Evolutionary conservation across 805 yeast species (phyloP).

Genomic region (Metschnikowia anglica): DNA sequence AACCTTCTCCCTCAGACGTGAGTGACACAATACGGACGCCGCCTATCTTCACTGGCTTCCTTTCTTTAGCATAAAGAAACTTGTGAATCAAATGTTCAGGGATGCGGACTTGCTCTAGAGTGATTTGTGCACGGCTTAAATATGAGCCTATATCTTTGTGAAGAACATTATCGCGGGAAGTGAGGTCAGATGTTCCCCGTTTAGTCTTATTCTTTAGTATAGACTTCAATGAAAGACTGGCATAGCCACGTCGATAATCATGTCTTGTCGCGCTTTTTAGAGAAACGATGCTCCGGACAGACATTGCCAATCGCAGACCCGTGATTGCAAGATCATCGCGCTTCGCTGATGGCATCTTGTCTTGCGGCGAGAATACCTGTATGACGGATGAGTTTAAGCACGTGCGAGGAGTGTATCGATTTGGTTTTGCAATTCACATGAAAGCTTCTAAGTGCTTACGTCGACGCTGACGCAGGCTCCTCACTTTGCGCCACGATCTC

Average conservation of each 20-base stretch:
- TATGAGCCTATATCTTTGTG: constrained; percentile 28
- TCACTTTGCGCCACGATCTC: constrained; percentile 7
- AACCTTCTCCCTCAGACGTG: constrained; percentile 38
- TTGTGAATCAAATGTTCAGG: constrained; percentile 24
- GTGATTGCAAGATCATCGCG: constrained; percentile 5
- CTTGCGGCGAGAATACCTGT: not conserved
- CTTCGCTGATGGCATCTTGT: not conserved
- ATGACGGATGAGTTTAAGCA: not conserved
- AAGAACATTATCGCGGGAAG: constrained; percentile 28
- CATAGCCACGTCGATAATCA: not conserved
- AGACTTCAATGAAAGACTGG: not conserved
- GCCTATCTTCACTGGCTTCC: constrained; percentile 13
- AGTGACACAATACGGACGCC: constrained; percentile 27
- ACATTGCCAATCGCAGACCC: not conserved
- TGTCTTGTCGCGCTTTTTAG: too few relatives aligned
- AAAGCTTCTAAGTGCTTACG: not conserved
- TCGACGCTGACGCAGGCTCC: constrained; percentile 1
- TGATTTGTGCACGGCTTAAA: constrained; percentile 14
- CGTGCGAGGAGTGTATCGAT: not conserved
- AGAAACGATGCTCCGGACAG: not conserved
- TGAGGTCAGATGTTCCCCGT: constrained; percentile 31
- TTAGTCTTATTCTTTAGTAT: constrained; percentile 23
- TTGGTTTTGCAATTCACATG: not conserved
- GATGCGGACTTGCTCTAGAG: constrained; percentile 21
- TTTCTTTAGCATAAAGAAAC: constrained; percentile 24